Conservation (phyloP, 2,329 filamentous ascomycete species). For the Cladosporium phlei region DNA sequence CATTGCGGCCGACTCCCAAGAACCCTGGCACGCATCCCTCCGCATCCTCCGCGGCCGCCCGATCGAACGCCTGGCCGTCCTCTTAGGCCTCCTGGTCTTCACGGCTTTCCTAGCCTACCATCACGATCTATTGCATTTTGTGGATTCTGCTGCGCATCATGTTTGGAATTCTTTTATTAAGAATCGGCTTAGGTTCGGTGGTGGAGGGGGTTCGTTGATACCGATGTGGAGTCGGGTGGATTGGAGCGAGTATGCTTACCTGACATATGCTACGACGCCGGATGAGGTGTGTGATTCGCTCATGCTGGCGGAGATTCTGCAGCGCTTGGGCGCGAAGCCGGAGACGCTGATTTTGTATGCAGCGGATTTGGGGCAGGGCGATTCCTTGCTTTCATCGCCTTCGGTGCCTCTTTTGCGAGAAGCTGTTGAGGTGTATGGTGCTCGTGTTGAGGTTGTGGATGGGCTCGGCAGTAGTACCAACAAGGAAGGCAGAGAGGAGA, state of each 20-base stretch:
- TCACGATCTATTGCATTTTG: slow-evolving; percentile 4
- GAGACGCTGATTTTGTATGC: slow-evolving; percentile 45
- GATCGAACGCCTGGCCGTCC: slow-evolving; percentile 3
- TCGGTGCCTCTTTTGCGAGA: background rate
- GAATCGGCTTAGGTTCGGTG: background rate
- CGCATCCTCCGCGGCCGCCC: slow-evolving; percentile 10
- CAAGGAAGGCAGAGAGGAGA: too few species aligned
- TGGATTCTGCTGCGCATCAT: background rate
- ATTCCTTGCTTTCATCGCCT: slow-evolving; percentile 30
- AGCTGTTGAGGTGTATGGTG: background rate
- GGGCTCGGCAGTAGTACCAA: background rate
- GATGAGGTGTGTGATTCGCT: slow-evolving; percentile 42
- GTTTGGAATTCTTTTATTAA: too few species aligned
- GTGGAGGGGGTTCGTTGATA: background rate
- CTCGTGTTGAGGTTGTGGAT: background rate
- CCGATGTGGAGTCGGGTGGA: slow-evolving; percentile 18
- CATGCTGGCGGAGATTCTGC: slow-evolving; percentile 42
- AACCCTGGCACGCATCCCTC: slow-evolving; percentile 1
- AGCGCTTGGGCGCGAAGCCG: slow-evolving; percentile 39
- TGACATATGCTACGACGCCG: slow-evolving; percentile 41
- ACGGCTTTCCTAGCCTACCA: background rate
- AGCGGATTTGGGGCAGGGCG: slow-evolving; percentile 13
- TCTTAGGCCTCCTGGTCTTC: background rate
- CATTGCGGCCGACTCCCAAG: background rate
- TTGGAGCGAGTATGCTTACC: slow-evolving; percentile 41